Conservation (phyloP, 768 basidiomycete species). For the Sarcomyxa edulis region DNA sequence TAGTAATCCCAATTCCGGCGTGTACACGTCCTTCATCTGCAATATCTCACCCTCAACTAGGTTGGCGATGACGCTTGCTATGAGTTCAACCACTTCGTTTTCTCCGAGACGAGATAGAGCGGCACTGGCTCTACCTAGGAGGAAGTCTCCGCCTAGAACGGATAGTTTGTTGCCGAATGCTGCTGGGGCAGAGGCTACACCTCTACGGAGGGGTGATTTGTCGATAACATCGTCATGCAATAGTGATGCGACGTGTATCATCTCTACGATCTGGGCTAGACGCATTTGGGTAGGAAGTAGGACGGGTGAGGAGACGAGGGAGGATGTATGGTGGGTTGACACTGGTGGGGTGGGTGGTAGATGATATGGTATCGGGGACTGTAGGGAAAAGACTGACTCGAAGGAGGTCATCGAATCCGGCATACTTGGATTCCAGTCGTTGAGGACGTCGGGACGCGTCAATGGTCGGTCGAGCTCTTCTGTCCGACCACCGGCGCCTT, state of each 20-base stretch:
- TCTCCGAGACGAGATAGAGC: slow-evolving; percentile 84
- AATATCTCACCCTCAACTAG: slow-evolving; percentile 96
- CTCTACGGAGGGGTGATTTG: slow-evolving; percentile 54
- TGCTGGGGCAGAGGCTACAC: slow-evolving; percentile 56
- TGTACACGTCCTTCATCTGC: slow-evolving; percentile 56
- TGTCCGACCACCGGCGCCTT: slow-evolving; percentile 45
- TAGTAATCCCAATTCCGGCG: slow-evolving; percentile 21
- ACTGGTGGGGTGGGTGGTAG: slow-evolving; percentile 20
- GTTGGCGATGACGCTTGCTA: slow-evolving; percentile 89
- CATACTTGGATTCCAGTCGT: slow-evolving; percentile 90
- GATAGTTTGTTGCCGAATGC: slow-evolving; percentile 89
- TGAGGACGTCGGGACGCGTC: slow-evolving; percentile 72
- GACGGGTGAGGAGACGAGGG: slow-evolving; percentile 25
- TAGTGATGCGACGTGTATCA: slow-evolving; percentile 94
- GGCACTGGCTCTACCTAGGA: slow-evolving; percentile 86
- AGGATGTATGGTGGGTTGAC: slow-evolving; percentile 10
- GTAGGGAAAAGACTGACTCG: slow-evolving; percentile 47
- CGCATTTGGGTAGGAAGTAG: slow-evolving; percentile 87
- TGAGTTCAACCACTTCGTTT: slow-evolving; percentile 87
- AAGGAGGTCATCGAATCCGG: slow-evolving; percentile 73
- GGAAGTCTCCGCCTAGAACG: slow-evolving; percentile 92
- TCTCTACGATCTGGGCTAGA: slow-evolving; percentile 94
- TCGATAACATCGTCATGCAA: slow-evolving; percentile 92
- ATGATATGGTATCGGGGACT: slow-evolving; percentile 28
- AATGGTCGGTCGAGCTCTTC: slow-evolving; percentile 76